Base-by-base conservation (phyloP, 176 grass and related monocot species). In the Hordeum vulgare region DNA sequence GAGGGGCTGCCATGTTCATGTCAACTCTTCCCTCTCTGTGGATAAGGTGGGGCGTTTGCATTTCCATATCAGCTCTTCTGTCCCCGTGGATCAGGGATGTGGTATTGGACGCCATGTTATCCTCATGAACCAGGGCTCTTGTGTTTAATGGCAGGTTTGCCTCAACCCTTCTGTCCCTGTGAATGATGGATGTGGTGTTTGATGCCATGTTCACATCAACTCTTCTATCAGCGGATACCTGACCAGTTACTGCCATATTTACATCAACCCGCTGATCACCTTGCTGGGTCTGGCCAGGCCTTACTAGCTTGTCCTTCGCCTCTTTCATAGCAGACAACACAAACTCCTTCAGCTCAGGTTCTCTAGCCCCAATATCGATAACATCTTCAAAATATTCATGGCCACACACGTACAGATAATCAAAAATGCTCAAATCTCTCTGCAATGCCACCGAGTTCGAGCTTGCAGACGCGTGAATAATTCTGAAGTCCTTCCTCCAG, bases 401-500 rank as follows among this genome's bases (percentile, higher is more conserved):
- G 9, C 87, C 89, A 47, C 35, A 36, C 61, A 65, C 36, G 58
- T 97, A 97, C 31, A 97, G 88, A 72, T 88, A 75, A 76, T 97
- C 82, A 81, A 88, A 97, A 84, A 84, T 88, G 81, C 74, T 66
- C 63, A 85, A 24, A 40, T 88, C 80, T 67, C 26, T 84, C 58
- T 78, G 67, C 41, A 78, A 71, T 68, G 76, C 84, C 13, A 47
- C 81, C 79, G 45, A 42, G 31, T 59, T 73, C 25, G 69, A 37
- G 57, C 57, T 86, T 75, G 76, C 57, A 28, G 79, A 62, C 81
- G 82, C 84, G 83, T 85, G 68, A 80, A 93, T 78, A 76, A 85
- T 86, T 60, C 90, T 91, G 25, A 93, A 98, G 88, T 98, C 92
- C 83, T 98, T 98, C 81, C 85, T 98, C 93, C 93, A 99, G 35